Percentiles rank a stretch among this genome's conserved stretches.
These are phyloP conservation scores for Stachybotrys elegans DNA, from an alignment of 2,329 filamentous ascomycete genomes.

Conservation along the genomic window DNA sequence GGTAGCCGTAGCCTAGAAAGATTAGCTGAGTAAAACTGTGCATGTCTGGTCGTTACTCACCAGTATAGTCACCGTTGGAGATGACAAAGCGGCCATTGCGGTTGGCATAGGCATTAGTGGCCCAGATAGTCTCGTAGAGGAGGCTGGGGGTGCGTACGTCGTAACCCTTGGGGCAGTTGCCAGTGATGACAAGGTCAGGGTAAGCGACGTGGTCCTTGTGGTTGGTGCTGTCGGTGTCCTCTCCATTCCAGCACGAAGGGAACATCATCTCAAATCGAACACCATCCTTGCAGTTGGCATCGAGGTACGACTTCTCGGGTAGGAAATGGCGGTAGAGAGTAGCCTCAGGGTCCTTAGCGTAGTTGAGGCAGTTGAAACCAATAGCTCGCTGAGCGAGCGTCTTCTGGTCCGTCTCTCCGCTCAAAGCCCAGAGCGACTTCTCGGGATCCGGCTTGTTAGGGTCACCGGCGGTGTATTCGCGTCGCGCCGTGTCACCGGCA, in stretches of 20 bases:
- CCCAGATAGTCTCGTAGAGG: conserved; percentile 83
- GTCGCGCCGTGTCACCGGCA: conserved; percentile 63
- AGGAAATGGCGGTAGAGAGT: conserved; percentile 78
- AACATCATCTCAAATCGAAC: conserved; percentile 82
- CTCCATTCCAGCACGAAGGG: conserved; percentile 83
- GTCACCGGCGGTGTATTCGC: conserved; percentile 65
- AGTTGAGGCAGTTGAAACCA: conserved; percentile 95
- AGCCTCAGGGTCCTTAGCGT: conserved; percentile 58
- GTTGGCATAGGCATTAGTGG: conserved; percentile 60
- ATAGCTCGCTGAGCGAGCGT: conserved; percentile 74
- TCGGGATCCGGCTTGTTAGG: conserved; percentile 57
- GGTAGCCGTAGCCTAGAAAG: conserved; percentile 61
- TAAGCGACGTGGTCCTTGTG: conserved; percentile 70
- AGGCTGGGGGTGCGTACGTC: conserved; percentile 66
- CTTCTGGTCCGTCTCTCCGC: conserved; percentile 60
- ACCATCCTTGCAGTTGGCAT: conserved; percentile 76
- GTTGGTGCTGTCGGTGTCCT: conserved; percentile 49
- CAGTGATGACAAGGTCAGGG: conserved; percentile 70
- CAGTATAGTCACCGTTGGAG: conserved; percentile 72
- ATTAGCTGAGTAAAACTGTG: conserved; percentile 1
- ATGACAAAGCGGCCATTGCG: conserved; percentile 67
- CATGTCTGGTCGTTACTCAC: conserved; percentile 32
- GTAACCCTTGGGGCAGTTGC: conserved; percentile 67
- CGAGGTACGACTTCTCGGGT: conserved; percentile 74
- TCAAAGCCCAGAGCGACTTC: conserved; percentile 64